Evolutionary conservation across 352 stramenopile species (phyloP), one percentile per base, ranked within the genome.

Genomic region (Phytophthora citricola): DNA sequence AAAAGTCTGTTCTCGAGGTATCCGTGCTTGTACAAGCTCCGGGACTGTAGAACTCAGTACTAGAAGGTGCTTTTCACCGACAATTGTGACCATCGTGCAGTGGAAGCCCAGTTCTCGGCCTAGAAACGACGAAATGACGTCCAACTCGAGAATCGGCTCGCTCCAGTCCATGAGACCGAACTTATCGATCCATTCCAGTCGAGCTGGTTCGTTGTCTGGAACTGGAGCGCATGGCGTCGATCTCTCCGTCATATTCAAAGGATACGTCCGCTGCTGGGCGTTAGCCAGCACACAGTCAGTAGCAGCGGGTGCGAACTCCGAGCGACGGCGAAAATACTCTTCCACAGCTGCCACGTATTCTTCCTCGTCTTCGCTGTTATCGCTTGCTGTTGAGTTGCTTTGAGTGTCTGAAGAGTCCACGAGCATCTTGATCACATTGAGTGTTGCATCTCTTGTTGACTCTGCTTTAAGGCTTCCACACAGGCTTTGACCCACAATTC

Each of bases 81-180:
- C 60, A 27, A 89, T 81, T 22, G 76, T 87, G 57, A 89, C 71
- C 46, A 84, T 68, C 29, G 56, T 78, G 29, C 69, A 75, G 15
- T 80, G 73, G 47, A 78, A 82, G 9, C 66, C 64, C 12, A 89
- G 49, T 43, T 86, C 75, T 24, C 66, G 66, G 27, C 71, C 71
- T 7, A 76, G 67, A 36, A 89, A 69, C 7, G 71, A 55, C 48
- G 76, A 86, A 39, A 89, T 78, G 44, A 87, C 74, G 43, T 77
- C 71, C 31, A 85, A 59, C 56, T 88, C 78, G 12, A 20, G 67
- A 66, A 71, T 58, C 10, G 63, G 67, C 11, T 55, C 55, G 5
- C 44, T 47, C 15, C 85, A 67, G 10, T 81, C 64, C 41, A 75
- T 78, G 11, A 88, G 66, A 26, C 71, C 54, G 1, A 71, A 53